phyloP scores from a whole-genome alignment of 2,329 filamentous ascomycete genomes.

The Aspergillus calidoustus region DNA sequence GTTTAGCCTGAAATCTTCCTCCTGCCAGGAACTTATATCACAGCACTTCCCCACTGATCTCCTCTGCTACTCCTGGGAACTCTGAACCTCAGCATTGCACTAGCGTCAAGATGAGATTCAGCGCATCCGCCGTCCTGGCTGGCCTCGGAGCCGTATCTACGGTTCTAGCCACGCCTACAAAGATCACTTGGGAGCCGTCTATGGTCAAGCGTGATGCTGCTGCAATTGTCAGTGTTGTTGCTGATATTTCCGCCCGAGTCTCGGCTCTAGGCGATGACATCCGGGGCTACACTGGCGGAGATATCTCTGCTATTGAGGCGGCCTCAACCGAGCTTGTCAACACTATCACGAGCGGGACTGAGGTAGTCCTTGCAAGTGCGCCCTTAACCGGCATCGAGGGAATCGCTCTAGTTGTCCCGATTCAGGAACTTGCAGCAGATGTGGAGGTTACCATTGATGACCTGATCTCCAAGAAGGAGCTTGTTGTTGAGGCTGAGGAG shows the following conservation, averaged over 20 bases:
- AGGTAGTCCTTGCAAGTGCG: constrained; percentile 2
- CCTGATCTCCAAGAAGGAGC: constrained; percentile 20
- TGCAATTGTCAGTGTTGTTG: constrained; percentile 16
- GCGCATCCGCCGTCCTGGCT: background rate
- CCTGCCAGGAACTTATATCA: background rate
- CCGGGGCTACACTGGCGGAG: constrained; percentile 13
- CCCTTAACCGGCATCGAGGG: constrained; percentile 15
- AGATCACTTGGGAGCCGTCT: background rate
- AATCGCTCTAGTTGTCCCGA: constrained; percentile 14
- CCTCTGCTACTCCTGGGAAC: background rate
- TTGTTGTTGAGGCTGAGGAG: constrained; percentile 17
- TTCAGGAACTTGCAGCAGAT: constrained; percentile 16
- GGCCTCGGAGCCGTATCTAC: constrained; percentile 2
- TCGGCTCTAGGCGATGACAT: constrained; percentile 19
- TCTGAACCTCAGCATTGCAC: background rate
- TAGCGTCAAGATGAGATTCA: background rate
- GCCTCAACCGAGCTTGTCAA: constrained; percentile 19
- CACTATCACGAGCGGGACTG: constrained; percentile 21
- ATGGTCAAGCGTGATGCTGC: constrained; percentile 17
- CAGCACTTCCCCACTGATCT: background rate
- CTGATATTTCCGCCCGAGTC: constrained; percentile 16
- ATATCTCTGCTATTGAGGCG: constrained; percentile 11
- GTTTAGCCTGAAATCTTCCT: background rate
- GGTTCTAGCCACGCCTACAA: constrained; percentile 16
- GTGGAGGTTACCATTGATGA: constrained; percentile 10